Evolutionary conservation across 306 rosid species (phyloP), one percentile per base, ranked within the genome.

Genomic region (Echinosophora koreensis): DNA sequence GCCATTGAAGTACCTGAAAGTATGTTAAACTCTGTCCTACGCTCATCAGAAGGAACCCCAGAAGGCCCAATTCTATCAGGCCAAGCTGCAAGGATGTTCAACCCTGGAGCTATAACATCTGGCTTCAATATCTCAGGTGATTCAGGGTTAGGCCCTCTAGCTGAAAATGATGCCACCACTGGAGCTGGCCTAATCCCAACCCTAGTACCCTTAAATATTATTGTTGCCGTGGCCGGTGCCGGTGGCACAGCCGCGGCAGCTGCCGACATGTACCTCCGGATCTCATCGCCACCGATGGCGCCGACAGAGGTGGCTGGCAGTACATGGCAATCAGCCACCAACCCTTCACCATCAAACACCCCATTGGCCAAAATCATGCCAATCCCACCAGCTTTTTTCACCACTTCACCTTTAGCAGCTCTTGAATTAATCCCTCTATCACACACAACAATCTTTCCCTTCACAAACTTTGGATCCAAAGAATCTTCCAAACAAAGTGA

Each of bases 61-160:
- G 96, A 89, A 0, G 96, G 97, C 0, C 94, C 86, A 6, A 93
- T 76, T 7, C 16, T 73, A 12, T 82, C 89, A 1, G 96, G 96
- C 97, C 97, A 93, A 35, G 96, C 97, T 12, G 96, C 97, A 2
- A 93, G 89, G n/a, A 93, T 93, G 84, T 93, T 93, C 81, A 93
- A 28, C 2, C 97, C 94, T 0, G 97, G 97, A 2, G 97, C 97
- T 16, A 93, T 88, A 47, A 93, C 81, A 34, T 93, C 97, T 0
- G 96, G 96, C 81, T 93, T 93, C 12, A 93, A 46, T 12, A 93
- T 88, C 58, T 93, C 97, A 1, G 92, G 91, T 0, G 97, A 85
- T 62, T 81, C 91, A 0, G 97, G 97, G 39, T 93, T 90, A 0
- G 97, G 94, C 32, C 97, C 97, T 3, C 97, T 81, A 1, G 96